Percentiles rank a stretch among this genome's conserved stretches.
These are phyloP conservation scores for Termitomyces sp. DNA, from an alignment of 768 basidiomycete species.

Conservation along the genomic window DNA sequence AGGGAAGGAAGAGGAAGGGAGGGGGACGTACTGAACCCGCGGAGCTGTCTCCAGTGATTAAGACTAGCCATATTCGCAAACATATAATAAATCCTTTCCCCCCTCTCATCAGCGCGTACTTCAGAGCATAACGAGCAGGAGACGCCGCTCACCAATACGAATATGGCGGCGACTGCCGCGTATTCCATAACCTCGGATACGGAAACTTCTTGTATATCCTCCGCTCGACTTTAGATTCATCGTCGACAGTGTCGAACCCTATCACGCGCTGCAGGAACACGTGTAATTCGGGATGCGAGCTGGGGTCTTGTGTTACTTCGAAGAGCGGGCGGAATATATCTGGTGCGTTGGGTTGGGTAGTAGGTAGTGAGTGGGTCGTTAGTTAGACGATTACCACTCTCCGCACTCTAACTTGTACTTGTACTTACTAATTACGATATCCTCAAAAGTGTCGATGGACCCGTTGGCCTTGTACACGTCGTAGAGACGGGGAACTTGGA, in stretches of 20 bases:
- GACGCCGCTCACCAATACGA: slow-evolving; percentile 94
- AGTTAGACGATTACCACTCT: no score
- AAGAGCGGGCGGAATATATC: slow-evolving; percentile 93
- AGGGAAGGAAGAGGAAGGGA: no score
- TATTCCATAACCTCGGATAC: slow-evolving; percentile 86
- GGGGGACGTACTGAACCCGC: slow-evolving; percentile 75
- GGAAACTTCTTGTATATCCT: slow-evolving; percentile 93
- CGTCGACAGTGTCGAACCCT: slow-evolving; percentile 98
- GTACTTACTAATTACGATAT: slow-evolving; percentile 90
- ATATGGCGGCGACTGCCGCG: slow-evolving; percentile 86
- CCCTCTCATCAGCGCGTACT: not conserved
- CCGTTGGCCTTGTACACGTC: slow-evolving; percentile 92
- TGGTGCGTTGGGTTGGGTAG: slow-evolving; percentile 32
- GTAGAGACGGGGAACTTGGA: slow-evolving; percentile 93
- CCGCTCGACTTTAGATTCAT: slow-evolving; percentile 92
- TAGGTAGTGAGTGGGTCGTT: no score
- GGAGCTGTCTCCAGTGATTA: slow-evolving; percentile 83
- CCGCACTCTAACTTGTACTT: no score
- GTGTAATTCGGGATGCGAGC: slow-evolving; percentile 88
- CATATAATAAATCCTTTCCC: slow-evolving; percentile 89
- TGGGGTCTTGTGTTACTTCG: slow-evolving; percentile 92
- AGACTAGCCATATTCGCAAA: slow-evolving; percentile 94
- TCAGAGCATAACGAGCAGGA: no score
- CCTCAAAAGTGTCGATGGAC: slow-evolving; percentile 80
- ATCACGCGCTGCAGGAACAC: slow-evolving; percentile 92